Evolutionary conservation across 1,284 basidiomycete species (phyloP).

Genomic region (Sanghuangporus weigelae): DNA sequence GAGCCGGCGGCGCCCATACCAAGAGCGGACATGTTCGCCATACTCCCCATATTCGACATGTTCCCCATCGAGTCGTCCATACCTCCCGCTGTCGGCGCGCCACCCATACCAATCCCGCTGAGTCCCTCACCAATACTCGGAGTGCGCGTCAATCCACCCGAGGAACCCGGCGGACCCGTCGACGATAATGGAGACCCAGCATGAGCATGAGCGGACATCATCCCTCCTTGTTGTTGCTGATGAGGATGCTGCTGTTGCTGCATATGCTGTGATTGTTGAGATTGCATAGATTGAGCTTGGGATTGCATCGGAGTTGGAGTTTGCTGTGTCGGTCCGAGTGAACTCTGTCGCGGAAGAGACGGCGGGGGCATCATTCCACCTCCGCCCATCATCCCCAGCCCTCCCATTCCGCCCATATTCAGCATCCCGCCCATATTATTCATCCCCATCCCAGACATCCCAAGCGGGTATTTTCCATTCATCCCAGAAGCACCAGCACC

Average conservation of each 20-base stretch:
- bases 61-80: slow-evolving; percentile 5
- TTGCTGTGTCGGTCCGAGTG: neutral
- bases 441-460: slow-evolving; percentile 5
- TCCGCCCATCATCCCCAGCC: slow-evolving; percentile 10
- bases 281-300: neutral
- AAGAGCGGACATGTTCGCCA: slow-evolving; percentile 17
- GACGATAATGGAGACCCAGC: neutral
- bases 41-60: neutral
- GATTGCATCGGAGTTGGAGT: neutral
- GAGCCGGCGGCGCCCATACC: neutral
- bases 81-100: neutral
- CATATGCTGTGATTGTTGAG: neutral
- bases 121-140: slow-evolving; percentile 7
- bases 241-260: slow-evolving; percentile 5
- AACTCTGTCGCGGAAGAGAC: slow-evolving; percentile 20
- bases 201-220: neutral
- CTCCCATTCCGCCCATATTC: slow-evolving; percentile 16
- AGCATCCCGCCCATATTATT: slow-evolving; percentile 5
- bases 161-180: neutral
- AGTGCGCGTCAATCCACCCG: neutral
- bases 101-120: slow-evolving; percentile 6
- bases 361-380: slow-evolving; percentile 27
- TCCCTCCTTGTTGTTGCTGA: neutral
- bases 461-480: neutral
- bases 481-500: slow-evolving; percentile 7